phyloP scores from a whole-genome alignment of 345 rosid species.

The Eucalyptus tenuipes region DNA sequence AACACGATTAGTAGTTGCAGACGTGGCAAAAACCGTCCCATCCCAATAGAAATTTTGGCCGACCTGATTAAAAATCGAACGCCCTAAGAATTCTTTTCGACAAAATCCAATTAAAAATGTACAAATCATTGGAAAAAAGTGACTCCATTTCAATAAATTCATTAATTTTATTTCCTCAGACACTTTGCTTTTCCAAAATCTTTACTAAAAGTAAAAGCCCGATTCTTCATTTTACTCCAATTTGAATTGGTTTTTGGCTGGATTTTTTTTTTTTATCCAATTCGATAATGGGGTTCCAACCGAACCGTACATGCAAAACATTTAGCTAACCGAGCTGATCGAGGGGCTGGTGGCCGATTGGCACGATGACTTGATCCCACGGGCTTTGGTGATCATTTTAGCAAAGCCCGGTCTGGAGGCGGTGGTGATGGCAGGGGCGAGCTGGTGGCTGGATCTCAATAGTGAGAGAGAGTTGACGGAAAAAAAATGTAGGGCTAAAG shows the following conservation, averaged over 20 bases:
- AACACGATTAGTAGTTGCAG: no score
- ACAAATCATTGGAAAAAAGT: background rate
- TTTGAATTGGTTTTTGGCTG: background rate
- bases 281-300: background rate
- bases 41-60: no score
- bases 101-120: background rate
- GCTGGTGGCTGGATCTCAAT: no score
- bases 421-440: no score
- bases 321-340: background rate
- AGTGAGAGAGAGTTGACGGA: no score
- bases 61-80: background rate
- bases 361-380: no score
- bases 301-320: background rate
- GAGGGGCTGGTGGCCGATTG: background rate
- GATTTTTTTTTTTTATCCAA: background rate
- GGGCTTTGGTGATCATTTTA: no score
- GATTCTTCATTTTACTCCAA: background rate
- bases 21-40: no score
- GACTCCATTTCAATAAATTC: background rate
- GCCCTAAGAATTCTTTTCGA: background rate
- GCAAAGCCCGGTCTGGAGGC: no score
- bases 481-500: no score
- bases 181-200: background rate
- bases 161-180: background rate
- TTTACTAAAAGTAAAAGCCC: background rate